Conservation (phyloP, 345 rosid genomes). For the Lumnitzera littorea region DNA sequence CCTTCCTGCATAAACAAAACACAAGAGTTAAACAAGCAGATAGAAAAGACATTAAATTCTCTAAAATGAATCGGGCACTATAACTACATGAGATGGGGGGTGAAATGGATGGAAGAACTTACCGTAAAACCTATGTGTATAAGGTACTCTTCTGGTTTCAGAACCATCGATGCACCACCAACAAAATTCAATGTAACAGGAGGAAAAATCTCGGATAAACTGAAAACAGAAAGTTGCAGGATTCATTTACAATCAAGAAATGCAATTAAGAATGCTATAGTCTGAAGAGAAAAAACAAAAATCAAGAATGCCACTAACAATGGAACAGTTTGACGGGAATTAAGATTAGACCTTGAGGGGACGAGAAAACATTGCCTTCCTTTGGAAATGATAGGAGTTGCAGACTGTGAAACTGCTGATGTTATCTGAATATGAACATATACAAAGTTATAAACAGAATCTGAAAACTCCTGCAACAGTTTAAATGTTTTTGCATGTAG, state of each 20-base stretch:
- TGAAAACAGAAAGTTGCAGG: slow-evolving; percentile 16
- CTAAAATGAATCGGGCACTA: neutral
- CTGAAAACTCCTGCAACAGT: neutral
- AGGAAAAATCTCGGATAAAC: slow-evolving; percentile 69
- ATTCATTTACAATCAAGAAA: slow-evolving; percentile 3
- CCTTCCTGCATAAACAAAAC: slow-evolving; percentile 45
- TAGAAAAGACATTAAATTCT: neutral
- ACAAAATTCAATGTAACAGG: slow-evolving; percentile 73
- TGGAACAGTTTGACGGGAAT: neutral
- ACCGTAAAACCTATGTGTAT: slow-evolving; percentile 59
- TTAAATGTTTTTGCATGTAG: too few species aligned
- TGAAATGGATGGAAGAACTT: slow-evolving; percentile 21
- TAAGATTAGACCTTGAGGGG: slow-evolving; percentile 47
- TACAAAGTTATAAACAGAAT: slow-evolving; percentile 4
- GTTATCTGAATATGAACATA: slow-evolving; percentile 44
- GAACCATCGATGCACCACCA: slow-evolving; percentile 74
- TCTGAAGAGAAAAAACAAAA: neutral
- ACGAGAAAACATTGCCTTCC: slow-evolving; percentile 84
- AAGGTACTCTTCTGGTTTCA: slow-evolving; percentile 86
- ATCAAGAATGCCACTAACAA: neutral
- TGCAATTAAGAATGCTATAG: too few species aligned
- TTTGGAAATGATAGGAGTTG: slow-evolving; percentile 48
- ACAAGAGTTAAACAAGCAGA: neutral
- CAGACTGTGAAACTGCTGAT: slow-evolving; percentile 49
- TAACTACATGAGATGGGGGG: slow-evolving; percentile 4